Base-by-base conservation (phyloP, 257 asterid species). In the Ballota nigra region DNA sequence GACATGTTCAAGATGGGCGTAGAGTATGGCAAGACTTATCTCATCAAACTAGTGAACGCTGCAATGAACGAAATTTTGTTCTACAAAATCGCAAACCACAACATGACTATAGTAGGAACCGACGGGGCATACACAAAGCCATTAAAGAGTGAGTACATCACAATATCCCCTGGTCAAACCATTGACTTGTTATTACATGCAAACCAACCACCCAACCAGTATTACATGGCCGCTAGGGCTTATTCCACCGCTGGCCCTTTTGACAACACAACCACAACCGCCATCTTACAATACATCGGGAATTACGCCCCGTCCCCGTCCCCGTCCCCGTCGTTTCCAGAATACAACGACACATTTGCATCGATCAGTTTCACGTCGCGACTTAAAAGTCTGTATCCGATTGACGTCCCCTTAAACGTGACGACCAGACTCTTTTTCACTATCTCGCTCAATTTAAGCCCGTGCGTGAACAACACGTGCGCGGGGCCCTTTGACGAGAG, bases 111-210 rank as follows among this genome's bases (percentile, higher is more conserved):
- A 2, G 69, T 71, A 6, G 76, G 63, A 3, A n/a, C 53, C 4
- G 76, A 71, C 7, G 76, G 53, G 3, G 63, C 65, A 66, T 69
- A 69, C 66, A 69, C 66, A 4, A 69, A 69, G 56, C 66, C 66
- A 10, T 26, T 69, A 13, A 22, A 0, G 2, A 34, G 18, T 12
- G 66, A 69, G 1, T 22, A 69, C 57, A n/a, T 69, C 0, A n/a
- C 57, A 0, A 56, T 69, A 1, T 36, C 74, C 18, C 74, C 74
- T 0, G 74, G 74, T 3, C 74, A 69, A 18, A 69, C 74, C 8
- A 36, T 69, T 1, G 74, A 69, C 11, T 13, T 55, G 3, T 5
- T 69, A 8, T 10, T 69, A 5, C 28, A 56, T 0, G 66, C 74
- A 0, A 56, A 69, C 18, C 74, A 69, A 36, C 16, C 38, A 11